These are phyloP conservation scores for Withania somnifera DNA, from an alignment of 305 asterid species.

Conservation along the genomic window DNA sequence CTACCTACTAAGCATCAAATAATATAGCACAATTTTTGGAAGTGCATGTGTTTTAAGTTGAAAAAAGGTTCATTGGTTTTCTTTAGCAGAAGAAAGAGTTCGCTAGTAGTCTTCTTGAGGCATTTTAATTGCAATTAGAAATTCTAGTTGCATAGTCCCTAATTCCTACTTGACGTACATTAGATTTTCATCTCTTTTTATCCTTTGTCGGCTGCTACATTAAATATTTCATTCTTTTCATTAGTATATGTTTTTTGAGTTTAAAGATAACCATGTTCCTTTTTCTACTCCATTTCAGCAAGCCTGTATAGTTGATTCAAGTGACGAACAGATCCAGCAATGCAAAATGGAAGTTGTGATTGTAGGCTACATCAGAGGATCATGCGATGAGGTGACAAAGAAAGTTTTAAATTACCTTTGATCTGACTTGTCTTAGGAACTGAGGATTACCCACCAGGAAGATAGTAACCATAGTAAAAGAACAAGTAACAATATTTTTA, in stretches of 20 bases:
- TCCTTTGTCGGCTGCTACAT: not conserved
- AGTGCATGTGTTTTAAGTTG: not conserved
- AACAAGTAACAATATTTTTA: not conserved
- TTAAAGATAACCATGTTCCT: not conserved
- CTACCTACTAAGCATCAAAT: not conserved
- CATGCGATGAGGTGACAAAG: conserved; percentile 28
- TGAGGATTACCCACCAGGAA: not conserved
- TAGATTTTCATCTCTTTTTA: not conserved
- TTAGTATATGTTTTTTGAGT: not conserved
- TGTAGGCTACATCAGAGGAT: conserved; percentile 64
- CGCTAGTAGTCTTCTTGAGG: not conserved
- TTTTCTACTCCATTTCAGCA: conserved; percentile 29
- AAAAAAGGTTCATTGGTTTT: not conserved
- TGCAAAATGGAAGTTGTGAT: conserved; percentile 43
- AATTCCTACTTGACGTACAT: not conserved
- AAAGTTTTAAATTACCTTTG: not conserved
- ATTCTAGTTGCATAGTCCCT: not conserved
- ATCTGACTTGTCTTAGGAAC: not conserved
- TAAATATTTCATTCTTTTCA: not conserved
- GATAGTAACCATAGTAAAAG: not conserved
- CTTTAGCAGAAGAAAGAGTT: not conserved
- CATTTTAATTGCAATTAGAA: not conserved
- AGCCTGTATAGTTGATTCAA: conserved; percentile 30
- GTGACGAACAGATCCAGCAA: conserved; percentile 18
- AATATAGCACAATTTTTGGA: not conserved